A percentile compares a stretch with the other conserved stretches of the same genome.
These are phyloP conservation scores for Sporisorium exsertum DNA, from an alignment of 1,284 basidiomycete species.

Conservation along the genomic window DNA sequence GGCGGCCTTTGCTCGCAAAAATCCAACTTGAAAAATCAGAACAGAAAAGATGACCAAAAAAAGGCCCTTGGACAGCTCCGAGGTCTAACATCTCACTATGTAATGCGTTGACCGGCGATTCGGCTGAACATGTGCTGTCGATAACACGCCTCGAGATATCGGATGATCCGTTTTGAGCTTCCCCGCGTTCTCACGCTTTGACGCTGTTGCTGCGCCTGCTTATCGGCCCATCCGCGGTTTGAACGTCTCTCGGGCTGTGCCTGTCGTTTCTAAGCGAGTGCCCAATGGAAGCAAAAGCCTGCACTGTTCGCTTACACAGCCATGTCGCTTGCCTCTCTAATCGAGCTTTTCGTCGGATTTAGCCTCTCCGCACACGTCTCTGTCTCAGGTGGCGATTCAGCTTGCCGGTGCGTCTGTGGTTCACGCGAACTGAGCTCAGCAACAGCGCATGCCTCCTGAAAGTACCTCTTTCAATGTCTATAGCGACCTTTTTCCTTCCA, in stretches of 20 bases:
- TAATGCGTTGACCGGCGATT: conserved; percentile 16
- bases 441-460: neutral
- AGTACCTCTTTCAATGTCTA: no score
- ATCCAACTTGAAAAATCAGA: no score
- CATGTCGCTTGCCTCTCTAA: neutral
- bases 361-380: neutral
- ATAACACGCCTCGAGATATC: conserved; percentile 1
- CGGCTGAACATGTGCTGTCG: neutral
- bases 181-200: neutral
- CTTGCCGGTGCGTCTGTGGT: neutral
- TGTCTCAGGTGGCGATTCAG: conserved; percentile 3
- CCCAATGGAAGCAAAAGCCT: neutral
- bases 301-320: neutral
- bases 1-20: no score
- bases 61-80: neutral
- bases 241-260: neutral
- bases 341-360: neutral
- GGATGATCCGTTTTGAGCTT: conserved; percentile 2
- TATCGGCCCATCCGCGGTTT: neutral
- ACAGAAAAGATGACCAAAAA: neutral
- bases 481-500: neutral
- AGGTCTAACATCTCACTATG: neutral
- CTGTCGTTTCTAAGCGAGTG: neutral
- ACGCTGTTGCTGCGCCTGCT: neutral
- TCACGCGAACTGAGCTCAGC: neutral